Percentiles rank a stretch among this genome's conserved stretches.
Evolutionary conservation across 192 early-diverging fungal species (phyloP).

Genomic region (Linderina pennispora): DNA sequence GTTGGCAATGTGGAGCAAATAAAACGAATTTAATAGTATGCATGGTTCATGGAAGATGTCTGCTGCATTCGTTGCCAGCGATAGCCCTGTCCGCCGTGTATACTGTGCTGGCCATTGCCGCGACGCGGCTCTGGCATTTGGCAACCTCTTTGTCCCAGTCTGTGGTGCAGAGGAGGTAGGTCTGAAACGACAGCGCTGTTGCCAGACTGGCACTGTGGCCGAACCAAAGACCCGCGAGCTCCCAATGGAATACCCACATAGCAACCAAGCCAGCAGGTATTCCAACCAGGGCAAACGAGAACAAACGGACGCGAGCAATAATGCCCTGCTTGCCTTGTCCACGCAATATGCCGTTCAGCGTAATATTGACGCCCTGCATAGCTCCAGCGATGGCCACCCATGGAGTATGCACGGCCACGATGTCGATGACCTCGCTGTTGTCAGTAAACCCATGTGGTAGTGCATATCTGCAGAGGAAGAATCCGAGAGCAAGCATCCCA

Average conservation of each 20-base stretch:
- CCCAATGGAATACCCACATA: slow-evolving; percentile 45
- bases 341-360: slow-evolving; percentile 53
- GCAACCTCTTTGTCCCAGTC: slow-evolving; percentile 41
- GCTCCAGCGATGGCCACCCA: slow-evolving; percentile 19
- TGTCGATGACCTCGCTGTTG: slow-evolving; percentile 14
- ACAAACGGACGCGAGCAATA: slow-evolving; percentile 43
- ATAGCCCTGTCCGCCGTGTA: too few relatives aligned
- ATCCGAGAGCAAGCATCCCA: slow-evolving; percentile 46
- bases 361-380: slow-evolving; percentile 53
- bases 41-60: background rate
- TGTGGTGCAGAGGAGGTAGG: slow-evolving; percentile 22
- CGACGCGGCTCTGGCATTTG: slow-evolving; percentile 30
- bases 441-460: slow-evolving; percentile 53
- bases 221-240: slow-evolving; percentile 63
- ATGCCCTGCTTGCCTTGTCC: slow-evolving; percentile 51
- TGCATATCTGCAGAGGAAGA: slow-evolving; percentile 45
- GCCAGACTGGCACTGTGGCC: slow-evolving; percentile 45
- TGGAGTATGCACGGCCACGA: slow-evolving; percentile 22
- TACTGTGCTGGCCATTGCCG: too few relatives aligned
- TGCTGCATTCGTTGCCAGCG: too few relatives aligned
- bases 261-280: slow-evolving; percentile 44
- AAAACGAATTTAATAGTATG: too few relatives aligned
- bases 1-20: background rate
- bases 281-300: slow-evolving; percentile 38
- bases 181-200: slow-evolving; percentile 6